phyloP scores from a whole-genome alignment of 2,329 filamentous ascomycete genomes.

The Fusarium sp. region DNA sequence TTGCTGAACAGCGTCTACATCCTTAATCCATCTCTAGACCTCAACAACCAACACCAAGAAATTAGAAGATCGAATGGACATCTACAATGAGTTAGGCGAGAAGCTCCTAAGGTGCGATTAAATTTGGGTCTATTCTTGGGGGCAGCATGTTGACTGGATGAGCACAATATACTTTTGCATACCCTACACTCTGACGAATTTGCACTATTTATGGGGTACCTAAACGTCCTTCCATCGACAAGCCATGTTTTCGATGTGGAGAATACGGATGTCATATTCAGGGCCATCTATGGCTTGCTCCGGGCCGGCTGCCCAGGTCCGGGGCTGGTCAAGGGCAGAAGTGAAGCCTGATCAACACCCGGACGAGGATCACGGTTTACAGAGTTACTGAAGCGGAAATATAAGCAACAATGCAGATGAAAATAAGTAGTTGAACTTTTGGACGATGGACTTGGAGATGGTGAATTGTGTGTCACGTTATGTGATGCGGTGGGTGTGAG shows the following conservation, averaged over 20 bases:
- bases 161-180: background rate
- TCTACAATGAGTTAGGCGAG: background rate
- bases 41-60: background rate
- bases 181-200: background rate
- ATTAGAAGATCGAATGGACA: background rate
- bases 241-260: background rate
- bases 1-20: no score
- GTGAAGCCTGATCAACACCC: background rate
- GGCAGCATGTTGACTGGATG: background rate
- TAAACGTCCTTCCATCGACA: background rate
- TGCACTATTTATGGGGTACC: background rate
- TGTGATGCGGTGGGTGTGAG: background rate
- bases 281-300: background rate
- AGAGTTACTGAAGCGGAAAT: background rate
- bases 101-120: background rate
- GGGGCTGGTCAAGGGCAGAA: background rate
- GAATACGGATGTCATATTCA: background rate
- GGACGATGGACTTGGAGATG: background rate
- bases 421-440: background rate
- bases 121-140: background rate
- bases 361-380: background rate
- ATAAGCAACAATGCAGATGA: background rate
- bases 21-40: background rate
- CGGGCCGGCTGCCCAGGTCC: background rate
- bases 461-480: background rate